Base-by-base conservation (phyloP, 2,329 filamentous ascomycete genomes). In the Colletotrichum sansevieriae region DNA sequence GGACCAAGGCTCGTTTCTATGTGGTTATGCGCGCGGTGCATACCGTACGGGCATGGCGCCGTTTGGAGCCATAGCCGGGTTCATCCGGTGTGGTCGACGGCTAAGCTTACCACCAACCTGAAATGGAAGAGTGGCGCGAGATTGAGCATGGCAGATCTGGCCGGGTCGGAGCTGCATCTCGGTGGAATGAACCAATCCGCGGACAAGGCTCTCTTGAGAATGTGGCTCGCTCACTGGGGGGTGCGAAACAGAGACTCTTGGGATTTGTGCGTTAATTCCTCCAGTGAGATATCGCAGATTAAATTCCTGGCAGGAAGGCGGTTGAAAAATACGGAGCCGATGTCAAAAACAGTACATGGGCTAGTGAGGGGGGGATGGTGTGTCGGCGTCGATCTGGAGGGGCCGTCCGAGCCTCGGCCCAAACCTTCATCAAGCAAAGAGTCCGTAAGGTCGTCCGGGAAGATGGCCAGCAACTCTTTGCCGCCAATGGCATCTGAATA, bases 91-190 rank as follows among this genome's bases (percentile, higher is more conserved):
- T 68, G 49, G n/a, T 47, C 12, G 13, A 57, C 39, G 20, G 57
- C 41, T 37, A 35, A 70, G 56, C 63, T 63, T 70, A 68, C 41
- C 52, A 54, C 67, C 67, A 70, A 58, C 64, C 67, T 63, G 67
- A 70, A 70, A 54, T 33, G 67, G 67, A 70, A 70, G 67, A 68
- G 49, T 70, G 57, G 37, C 67, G 18, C 67, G 67, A 70, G 64
- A 59, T 62, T 70, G 67, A 49, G 57, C 47, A 41, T 33, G 56
- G 63, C 62, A 68, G 62, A 68, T 66, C 62, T 68, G 55, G 39
- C 66, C 43, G 49, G 47, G 44, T 41, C 62, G 47, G 49, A 65
- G 18, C 15, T 44, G 63, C 55, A 69, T 66, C 55, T 60, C 62
- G 25, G 56, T 69, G 63, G 35, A 66, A 65, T 33, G 22, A 51